A percentile compares a stretch with the other conserved stretches of the same genome.
phyloP scores from a whole-genome alignment of 1,284 basidiomycete species.

The Fomitopsis palustris region DNA sequence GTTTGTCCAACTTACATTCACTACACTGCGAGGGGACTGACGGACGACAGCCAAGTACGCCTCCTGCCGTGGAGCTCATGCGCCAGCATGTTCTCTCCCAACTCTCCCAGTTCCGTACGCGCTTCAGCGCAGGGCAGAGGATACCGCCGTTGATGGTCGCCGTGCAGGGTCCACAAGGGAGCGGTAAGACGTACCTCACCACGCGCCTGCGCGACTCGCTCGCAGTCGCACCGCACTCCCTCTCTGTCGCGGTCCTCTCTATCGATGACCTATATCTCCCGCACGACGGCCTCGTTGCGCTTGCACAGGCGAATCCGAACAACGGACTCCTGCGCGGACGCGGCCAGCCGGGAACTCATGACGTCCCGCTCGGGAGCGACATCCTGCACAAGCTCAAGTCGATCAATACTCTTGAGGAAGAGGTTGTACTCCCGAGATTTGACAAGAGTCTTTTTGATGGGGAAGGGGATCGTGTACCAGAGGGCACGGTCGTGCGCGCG shows the following conservation, averaged over 20 bases:
- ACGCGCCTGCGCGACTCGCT: slow-evolving; percentile 50
- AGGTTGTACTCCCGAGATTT: slow-evolving; percentile 72
- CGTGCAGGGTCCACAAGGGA: slow-evolving; percentile 85
- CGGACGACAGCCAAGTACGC: not conserved
- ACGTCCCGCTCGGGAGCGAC: slow-evolving; percentile 58
- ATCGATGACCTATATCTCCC: slow-evolving; percentile 87
- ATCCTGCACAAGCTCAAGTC: slow-evolving; percentile 49
- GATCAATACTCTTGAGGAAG: slow-evolving; percentile 34
- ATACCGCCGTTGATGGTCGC: slow-evolving; percentile 65
- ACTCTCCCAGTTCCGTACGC: slow-evolving; percentile 24
- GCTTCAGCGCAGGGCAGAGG: slow-evolving; percentile 11
- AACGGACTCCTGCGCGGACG: slow-evolving; percentile 75
- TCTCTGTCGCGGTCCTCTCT: slow-evolving; percentile 68
- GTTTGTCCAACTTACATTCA: not conserved
- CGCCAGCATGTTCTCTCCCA: slow-evolving; percentile 42
- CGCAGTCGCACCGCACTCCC: slow-evolving; percentile 42
- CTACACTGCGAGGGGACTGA: not conserved
- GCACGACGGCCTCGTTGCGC: slow-evolving; percentile 49
- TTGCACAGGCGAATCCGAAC: slow-evolving; percentile 50
- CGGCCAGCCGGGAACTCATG: slow-evolving; percentile 88
- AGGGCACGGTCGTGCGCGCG: slow-evolving; percentile 37
- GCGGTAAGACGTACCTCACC: slow-evolving; percentile 77
- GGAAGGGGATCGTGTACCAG: slow-evolving; percentile 73
- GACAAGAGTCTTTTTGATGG: slow-evolving; percentile 83
- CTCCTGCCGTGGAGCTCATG: slow-evolving; percentile 36